Percentiles rank a stretch among this genome's conserved stretches.
Evolutionary conservation across 2,329 filamentous ascomycete species (phyloP).

Genomic region (Beauveria varroae): DNA sequence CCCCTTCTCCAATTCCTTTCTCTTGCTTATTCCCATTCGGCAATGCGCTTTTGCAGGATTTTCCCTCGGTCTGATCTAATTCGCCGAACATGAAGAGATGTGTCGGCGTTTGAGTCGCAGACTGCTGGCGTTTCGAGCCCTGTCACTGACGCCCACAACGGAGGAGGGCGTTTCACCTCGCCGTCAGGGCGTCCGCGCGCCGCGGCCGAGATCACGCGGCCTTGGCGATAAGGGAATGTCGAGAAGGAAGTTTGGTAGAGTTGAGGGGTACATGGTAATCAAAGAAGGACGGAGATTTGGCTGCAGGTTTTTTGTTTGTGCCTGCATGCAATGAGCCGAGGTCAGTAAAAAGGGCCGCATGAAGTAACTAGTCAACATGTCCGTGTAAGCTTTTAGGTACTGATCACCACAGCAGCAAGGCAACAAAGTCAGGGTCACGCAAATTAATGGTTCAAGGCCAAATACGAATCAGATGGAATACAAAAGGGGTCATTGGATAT

Average conservation of each 20-base stretch:
- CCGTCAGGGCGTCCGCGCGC: not conserved
- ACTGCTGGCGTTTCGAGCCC: not conserved
- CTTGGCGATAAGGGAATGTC: not conserved
- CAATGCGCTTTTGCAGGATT: not conserved
- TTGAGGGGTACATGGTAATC: too few species aligned
- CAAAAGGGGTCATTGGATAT: not conserved
- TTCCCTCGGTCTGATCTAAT: not conserved
- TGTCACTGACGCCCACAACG: not conserved
- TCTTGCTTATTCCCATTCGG: not conserved
- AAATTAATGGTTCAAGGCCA: too few species aligned
- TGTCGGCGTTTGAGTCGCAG: not conserved
- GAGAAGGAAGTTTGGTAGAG: not conserved
- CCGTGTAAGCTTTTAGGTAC: not conserved
- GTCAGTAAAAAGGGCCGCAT: not conserved
- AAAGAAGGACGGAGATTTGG: too few species aligned
- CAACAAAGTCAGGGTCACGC: too few species aligned
- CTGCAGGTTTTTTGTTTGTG: not conserved
- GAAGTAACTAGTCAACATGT: not conserved
- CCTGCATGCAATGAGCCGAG: too few species aligned
- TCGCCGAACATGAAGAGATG: not conserved
- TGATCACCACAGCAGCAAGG: too few species aligned
- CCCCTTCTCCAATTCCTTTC: not conserved
- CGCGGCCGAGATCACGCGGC: not conserved
- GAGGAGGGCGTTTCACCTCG: slow-evolving; percentile 7
- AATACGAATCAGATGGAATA: not conserved